phyloP scores from a whole-genome alignment of 1,284 basidiomycete species.

The Cutaneotrichosporon sp. region DNA sequence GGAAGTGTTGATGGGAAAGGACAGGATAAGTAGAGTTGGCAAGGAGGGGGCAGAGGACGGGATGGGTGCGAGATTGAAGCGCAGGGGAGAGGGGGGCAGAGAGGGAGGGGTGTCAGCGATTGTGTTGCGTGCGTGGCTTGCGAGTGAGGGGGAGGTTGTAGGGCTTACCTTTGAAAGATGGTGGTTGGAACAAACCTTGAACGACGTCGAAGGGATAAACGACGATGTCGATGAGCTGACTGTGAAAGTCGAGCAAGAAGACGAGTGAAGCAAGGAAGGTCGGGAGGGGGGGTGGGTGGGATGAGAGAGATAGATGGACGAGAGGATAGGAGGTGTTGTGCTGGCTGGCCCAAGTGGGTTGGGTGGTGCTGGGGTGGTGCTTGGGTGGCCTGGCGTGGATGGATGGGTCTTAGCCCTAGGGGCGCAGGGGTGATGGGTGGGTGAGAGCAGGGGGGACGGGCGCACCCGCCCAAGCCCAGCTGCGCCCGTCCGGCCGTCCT shows the following conservation, averaged over 20 bases:
- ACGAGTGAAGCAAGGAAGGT: background rate
- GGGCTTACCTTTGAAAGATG: constrained; percentile 7
- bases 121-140: background rate
- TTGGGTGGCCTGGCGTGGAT: background rate
- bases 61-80: constrained; percentile 2
- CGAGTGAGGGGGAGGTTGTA: too few species aligned
- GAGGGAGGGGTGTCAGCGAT: constrained; percentile 3
- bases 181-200: constrained; percentile 9
- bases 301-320: background rate
- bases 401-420: background rate
- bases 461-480: too few species aligned
- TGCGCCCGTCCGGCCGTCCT: too few species aligned
- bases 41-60: constrained; percentile 2
- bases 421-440: background rate
- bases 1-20: constrained; percentile 1
- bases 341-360: background rate
- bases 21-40: constrained; percentile 1
- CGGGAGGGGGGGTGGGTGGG: background rate
- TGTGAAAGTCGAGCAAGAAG: constrained; percentile 3
- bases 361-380: background rate
- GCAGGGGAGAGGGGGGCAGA: background rate
- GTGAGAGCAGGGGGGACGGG: background rate
- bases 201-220: constrained; percentile 7
- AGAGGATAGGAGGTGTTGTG: background rate
- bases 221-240: background rate